A percentile compares a stretch with the other conserved stretches of the same genome.
phyloP scores from a whole-genome alignment of 768 basidiomycete genomes.

The Boletus speciosus region DNA sequence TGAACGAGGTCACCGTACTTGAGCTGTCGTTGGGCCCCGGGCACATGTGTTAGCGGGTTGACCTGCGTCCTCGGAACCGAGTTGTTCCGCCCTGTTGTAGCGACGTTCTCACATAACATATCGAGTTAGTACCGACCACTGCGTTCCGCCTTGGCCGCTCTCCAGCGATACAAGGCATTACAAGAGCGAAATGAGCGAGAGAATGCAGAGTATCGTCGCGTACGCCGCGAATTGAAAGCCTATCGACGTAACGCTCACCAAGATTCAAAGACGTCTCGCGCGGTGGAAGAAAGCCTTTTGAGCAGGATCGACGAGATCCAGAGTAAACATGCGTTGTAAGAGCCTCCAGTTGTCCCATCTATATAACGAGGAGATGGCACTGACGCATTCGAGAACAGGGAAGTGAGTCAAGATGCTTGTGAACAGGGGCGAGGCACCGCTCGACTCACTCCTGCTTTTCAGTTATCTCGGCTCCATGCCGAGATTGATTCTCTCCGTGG shows the following conservation, averaged over 20 bases:
- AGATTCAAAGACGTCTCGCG: slow-evolving; percentile 35
- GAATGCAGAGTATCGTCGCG: slow-evolving; percentile 28
- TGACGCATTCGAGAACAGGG: slow-evolving; percentile 21
- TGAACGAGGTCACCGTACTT: neutral
- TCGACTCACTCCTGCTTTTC: slow-evolving; percentile 23
- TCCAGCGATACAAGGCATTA: slow-evolving; percentile 39
- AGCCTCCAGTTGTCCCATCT: neutral
- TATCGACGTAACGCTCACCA: slow-evolving; percentile 27
- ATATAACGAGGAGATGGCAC: slow-evolving; percentile 1
- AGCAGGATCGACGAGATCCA: slow-evolving; percentile 33
- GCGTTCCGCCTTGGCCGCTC: slow-evolving; percentile 30
- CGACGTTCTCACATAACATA: slow-evolving; percentile 23
- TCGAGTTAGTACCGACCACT: slow-evolving; percentile 32
- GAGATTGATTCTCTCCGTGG: slow-evolving; percentile 37
- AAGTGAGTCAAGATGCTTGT: slow-evolving; percentile 24
- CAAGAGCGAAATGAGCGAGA: slow-evolving; percentile 34
- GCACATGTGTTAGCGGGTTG: neutral
- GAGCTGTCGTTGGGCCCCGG: neutral
- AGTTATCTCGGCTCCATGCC: slow-evolving; percentile 33
- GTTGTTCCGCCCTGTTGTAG: slow-evolving; percentile 17
- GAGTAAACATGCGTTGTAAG: slow-evolving; percentile 27
- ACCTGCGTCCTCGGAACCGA: slow-evolving; percentile 13
- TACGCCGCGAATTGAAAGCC: slow-evolving; percentile 30
- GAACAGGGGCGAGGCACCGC: slow-evolving; percentile 3
- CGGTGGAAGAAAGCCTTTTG: slow-evolving; percentile 36